These are phyloP conservation scores for Trichoderma aggressivum DNA, from an alignment of 2,329 filamentous ascomycete genomes.

Conservation along the genomic window DNA sequence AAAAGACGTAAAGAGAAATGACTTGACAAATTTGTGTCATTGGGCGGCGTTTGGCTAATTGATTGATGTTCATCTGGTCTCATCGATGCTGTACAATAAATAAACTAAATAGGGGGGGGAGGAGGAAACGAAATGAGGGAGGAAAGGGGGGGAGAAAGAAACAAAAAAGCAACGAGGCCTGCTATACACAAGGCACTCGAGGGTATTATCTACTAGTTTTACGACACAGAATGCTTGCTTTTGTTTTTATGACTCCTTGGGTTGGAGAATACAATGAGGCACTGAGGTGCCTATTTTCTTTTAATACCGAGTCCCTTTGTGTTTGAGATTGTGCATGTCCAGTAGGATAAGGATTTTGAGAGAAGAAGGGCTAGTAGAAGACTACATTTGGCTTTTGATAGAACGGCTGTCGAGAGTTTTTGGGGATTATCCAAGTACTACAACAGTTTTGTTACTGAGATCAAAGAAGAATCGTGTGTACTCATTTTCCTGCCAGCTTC, in stretches of 20 bases:
- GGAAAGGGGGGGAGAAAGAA: not conserved
- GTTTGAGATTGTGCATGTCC: not conserved
- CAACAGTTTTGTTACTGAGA: no score
- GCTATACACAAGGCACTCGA: not conserved
- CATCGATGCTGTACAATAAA: conserved; percentile 18
- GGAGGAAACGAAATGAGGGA: not conserved
- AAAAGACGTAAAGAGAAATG: conserved; percentile 16
- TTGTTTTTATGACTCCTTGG: not conserved
- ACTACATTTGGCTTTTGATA: no score
- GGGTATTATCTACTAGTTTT: not conserved
- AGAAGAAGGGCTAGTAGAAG: no score
- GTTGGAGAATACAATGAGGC: not conserved
- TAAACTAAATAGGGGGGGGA: not conserved
- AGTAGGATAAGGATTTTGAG: not conserved
- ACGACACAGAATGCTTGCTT: not conserved
- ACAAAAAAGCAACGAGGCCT: not conserved
- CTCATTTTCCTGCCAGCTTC: no score
- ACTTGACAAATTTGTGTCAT: conserved; percentile 17
- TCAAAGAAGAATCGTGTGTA: no score
- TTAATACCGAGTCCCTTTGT: not conserved
- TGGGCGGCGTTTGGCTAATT: conserved; percentile 19
- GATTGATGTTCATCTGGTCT: conserved; percentile 15
- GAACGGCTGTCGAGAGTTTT: no score
- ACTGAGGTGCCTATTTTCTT: not conserved
- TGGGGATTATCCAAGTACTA: no score